phyloP scores from a whole-genome alignment of 2,329 filamentous ascomycete species.

The Fusarium nodosum region DNA sequence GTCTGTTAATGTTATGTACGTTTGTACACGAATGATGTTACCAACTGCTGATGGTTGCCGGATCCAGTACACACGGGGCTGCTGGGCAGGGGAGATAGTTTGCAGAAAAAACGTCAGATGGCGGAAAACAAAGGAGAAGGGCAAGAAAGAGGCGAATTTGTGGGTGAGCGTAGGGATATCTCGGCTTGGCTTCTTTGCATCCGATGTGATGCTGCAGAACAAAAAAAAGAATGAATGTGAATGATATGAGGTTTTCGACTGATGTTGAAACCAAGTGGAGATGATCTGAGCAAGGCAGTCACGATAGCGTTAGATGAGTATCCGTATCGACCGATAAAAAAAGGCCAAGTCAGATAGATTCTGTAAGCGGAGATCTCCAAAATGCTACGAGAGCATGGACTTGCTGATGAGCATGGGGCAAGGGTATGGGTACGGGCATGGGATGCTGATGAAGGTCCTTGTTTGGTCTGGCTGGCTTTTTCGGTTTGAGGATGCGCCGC shows the following conservation, averaged over 20 bases:
- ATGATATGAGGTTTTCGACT: conserved; percentile 33
- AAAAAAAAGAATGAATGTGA: conserved; percentile 5
- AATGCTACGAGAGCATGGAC: conserved; percentile 35
- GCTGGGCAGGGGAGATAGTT: conserved; percentile 13
- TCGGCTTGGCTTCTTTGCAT: conserved; percentile 20
- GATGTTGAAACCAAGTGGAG: conserved; percentile 18
- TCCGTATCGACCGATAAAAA: conserved; percentile 35
- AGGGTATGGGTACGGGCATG: not conserved
- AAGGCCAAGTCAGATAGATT: conserved; percentile 14
- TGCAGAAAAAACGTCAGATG: conserved; percentile 26
- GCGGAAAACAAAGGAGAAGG: conserved; percentile 12
- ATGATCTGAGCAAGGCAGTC: conserved; percentile 39
- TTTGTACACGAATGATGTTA: conserved; percentile 34
- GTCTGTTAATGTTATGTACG: conserved; percentile 25
- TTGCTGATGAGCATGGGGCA: conserved; percentile 2
- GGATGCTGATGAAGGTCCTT: not conserved
- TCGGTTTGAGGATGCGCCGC: conserved; percentile 33
- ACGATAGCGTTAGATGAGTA: conserved; percentile 29
- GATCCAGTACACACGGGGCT: conserved; percentile 29
- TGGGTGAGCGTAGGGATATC: conserved; percentile 2
- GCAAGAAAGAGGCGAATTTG: conserved; percentile 15
- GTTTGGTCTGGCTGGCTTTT: conserved; percentile 8
- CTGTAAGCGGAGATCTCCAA: conserved; percentile 37
- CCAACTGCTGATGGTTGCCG: conserved; percentile 42
- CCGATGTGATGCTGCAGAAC: not conserved